Base-by-base conservation (phyloP, 2,329 filamentous ascomycete species). In the Epicoccum nigrum region DNA sequence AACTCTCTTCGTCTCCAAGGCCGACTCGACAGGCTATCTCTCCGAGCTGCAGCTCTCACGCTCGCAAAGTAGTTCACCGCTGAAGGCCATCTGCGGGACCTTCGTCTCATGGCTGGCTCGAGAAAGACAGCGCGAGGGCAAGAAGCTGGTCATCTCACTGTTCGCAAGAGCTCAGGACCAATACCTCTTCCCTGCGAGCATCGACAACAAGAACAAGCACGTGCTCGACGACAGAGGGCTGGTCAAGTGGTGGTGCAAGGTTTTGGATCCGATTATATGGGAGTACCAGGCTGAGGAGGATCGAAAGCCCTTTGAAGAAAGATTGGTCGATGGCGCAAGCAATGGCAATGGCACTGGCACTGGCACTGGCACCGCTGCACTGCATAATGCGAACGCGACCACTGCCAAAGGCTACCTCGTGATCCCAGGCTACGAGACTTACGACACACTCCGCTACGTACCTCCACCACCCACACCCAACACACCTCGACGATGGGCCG, bases 231-330 rank as follows among this genome's bases (percentile, higher is more conserved):
- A 99, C 65, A 82, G 92, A 25, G 90, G 89, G 0, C 78, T 99
- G 43, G 90, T 99, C 16, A 90, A 87, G 65, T 99, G 94, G 94
- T 99, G 94, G 94, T 96, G 92, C 68, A 87, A 85, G 13, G 89
- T 93, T 9, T 76, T 97, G 11, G 88, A 97, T 66, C 88, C 89
- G 0, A 78, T 97, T 3, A 74, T 96, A 9, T 76, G 79, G 42
- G 60, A 77, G 66, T 68, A 80, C 70, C 58, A 74, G 68, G 60
- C 74, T 12, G 74, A 82, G 21, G 77, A 77, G 4, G 66, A 68
- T 39, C 59, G 64, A 12, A 68, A 60, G 55, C 67, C 62, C 9
- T 63, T 73, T 21, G 58, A 56, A n/a, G 60, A 71, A 35, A 65
- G 63, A 23, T 45, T 72, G 34, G 50, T 51, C 31, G 65, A 76